These are phyloP conservation scores for Rhizophagus sp. DNA, from an alignment of 192 early-diverging fungal genomes.

Conservation along the genomic window DNA sequence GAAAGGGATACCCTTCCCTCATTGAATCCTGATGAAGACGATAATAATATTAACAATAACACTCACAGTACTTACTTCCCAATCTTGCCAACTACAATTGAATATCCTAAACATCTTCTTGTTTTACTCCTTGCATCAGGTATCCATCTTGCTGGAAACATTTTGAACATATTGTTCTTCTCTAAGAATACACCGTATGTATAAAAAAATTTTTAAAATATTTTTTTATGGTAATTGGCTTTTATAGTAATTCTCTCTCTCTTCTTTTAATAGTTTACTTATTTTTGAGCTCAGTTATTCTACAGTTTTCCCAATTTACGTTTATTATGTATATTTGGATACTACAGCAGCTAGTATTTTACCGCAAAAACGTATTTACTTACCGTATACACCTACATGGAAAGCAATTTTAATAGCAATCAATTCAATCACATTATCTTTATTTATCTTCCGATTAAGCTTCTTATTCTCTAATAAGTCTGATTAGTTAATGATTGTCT, in stretches of 20 bases:
- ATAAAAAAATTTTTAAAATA: not conserved
- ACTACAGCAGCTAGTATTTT: not conserved
- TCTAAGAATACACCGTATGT: not conserved
- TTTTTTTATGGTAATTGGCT: not conserved
- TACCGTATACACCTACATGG: constrained; percentile 1
- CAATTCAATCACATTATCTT: not conserved
- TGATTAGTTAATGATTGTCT: too few species aligned
- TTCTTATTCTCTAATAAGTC: not conserved
- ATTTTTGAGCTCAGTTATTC: not conserved
- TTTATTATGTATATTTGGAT: constrained; percentile 12
- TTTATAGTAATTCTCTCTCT: not conserved
- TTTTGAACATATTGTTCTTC: not conserved
- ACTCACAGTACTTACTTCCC: too few species aligned
- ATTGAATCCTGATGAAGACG: not conserved
- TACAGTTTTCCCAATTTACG: not conserved
- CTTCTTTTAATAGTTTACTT: not conserved
- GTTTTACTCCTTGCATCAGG: not conserved
- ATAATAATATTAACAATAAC: not conserved
- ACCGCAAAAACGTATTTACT: constrained; percentile 18
- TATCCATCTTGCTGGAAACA: not conserved
- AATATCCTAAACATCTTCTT: not conserved
- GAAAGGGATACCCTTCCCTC: not conserved
- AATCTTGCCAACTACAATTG: not conserved
- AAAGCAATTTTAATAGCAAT: not conserved
- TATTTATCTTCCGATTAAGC: not conserved